phyloP scores from a whole-genome alignment of 768 basidiomycete species.

The Ramaria sp. region DNA sequence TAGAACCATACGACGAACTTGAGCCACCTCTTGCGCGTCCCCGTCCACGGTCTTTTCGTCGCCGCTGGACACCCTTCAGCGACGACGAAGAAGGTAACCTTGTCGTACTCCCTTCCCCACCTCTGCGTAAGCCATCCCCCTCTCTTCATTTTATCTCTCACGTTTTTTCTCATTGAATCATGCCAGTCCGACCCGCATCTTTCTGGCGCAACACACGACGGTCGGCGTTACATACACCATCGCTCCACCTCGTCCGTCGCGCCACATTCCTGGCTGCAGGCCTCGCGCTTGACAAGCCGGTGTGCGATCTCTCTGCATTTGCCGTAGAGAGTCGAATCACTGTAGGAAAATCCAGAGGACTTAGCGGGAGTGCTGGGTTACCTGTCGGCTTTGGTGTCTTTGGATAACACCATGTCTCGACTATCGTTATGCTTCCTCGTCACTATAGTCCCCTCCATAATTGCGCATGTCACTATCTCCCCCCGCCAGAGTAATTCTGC shows the following conservation, averaged over 20 bases:
- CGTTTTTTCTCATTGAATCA: neutral
- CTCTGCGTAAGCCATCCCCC: slow-evolving; percentile 41
- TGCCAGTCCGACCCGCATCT: slow-evolving; percentile 64
- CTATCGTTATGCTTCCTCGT: neutral
- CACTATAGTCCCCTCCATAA: neutral
- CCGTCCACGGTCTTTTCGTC: neutral
- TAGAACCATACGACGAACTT: neutral
- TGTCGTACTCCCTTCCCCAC: slow-evolving; percentile 39
- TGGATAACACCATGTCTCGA: neutral
- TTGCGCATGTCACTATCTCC: neutral
- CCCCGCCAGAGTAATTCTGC: neutral
- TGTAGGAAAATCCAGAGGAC: slow-evolving; percentile 7
- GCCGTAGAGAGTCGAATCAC: slow-evolving; percentile 22
- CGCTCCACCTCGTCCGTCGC: slow-evolving; percentile 61
- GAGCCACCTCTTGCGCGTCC: neutral
- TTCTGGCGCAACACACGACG: slow-evolving; percentile 70
- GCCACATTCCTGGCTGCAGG: slow-evolving; percentile 75
- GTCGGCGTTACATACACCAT: slow-evolving; percentile 70
- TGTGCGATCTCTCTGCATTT: slow-evolving; percentile 25
- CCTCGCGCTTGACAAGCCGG: slow-evolving; percentile 50
- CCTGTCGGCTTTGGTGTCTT: neutral
- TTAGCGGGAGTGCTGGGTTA: slow-evolving; percentile 5
- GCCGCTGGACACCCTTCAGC: neutral
- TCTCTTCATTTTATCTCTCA: neutral
- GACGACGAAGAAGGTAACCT: slow-evolving; percentile 6